Percentiles rank a stretch among this genome's conserved stretches.
phyloP scores from a whole-genome alignment of 2,329 filamentous ascomycete genomes.

The Monosporascus ibericus region DNA sequence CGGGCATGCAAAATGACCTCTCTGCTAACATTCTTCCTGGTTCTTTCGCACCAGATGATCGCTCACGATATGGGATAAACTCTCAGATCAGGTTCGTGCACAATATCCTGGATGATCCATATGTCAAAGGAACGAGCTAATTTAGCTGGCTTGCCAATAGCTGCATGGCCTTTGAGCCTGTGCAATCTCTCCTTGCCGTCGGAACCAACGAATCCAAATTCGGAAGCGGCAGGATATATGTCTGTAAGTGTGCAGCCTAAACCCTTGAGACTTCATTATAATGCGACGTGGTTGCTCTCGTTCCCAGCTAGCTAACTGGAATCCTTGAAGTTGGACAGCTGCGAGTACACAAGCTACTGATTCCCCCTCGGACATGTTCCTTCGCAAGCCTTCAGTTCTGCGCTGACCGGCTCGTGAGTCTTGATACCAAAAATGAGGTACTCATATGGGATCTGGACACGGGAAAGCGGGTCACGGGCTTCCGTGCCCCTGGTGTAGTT shows the following conservation, averaged over 20 bases:
- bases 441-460: conserved; percentile 74
- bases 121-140: conserved; percentile 1
- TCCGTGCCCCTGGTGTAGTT: conserved; percentile 72
- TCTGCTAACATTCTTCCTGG: conserved; percentile 74
- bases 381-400: conserved; percentile 78
- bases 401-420: conserved; percentile 74
- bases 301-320: neutral
- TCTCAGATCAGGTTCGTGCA: conserved; percentile 57
- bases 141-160: conserved; percentile 46
- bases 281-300: too few relatives aligned
- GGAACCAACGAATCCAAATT: conserved; percentile 85
- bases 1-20: conserved; percentile 86
- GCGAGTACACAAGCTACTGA: conserved; percentile 70
- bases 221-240: conserved; percentile 79
- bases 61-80: conserved; percentile 75
- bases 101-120: neutral
- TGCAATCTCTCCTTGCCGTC: conserved; percentile 88
- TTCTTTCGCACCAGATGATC: conserved; percentile 77
- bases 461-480: conserved; percentile 59
- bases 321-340: conserved; percentile 56
- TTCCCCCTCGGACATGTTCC: conserved; percentile 65
- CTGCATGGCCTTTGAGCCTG: conserved; percentile 82
- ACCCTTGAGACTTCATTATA: neutral
- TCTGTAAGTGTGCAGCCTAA: conserved; percentile 39
- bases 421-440: conserved; percentile 83